These are phyloP conservation scores for Arabidopsis suecica DNA, from an alignment of 345 rosid species.

Conservation along the genomic window DNA sequence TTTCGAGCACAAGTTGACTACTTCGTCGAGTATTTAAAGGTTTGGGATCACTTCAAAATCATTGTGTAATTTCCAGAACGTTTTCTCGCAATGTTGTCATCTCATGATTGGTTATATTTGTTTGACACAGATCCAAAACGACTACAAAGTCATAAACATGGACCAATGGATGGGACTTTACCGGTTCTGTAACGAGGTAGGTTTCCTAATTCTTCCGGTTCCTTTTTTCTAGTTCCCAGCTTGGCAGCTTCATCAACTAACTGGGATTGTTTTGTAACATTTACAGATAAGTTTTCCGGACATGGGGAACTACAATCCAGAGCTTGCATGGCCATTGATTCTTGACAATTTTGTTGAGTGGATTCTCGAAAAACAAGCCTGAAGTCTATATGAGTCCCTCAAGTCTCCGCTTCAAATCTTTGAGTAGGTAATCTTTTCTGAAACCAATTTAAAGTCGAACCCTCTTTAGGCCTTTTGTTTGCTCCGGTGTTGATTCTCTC, in stretches of 20 bases:
- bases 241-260: slow-evolving; percentile 12
- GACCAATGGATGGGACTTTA: slow-evolving; percentile 94
- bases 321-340: slow-evolving; percentile 97
- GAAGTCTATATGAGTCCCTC: slow-evolving; percentile 41
- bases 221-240: neutral
- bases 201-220: slow-evolving; percentile 29
- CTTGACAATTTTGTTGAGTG: slow-evolving; percentile 99
- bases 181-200: slow-evolving; percentile 94
- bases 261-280: slow-evolving; percentile 23
- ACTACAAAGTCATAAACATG: slow-evolving; percentile 92
- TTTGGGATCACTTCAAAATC: neutral
- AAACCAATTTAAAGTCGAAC: neutral
- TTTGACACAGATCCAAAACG: slow-evolving; percentile 70
- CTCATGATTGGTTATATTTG: neutral
- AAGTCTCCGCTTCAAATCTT: slow-evolving; percentile 54
- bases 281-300: slow-evolving; percentile 94
- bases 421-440: slow-evolving; percentile 40
- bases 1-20: slow-evolving; percentile 77
- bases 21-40: slow-evolving; percentile 58
- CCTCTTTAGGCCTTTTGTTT: neutral
- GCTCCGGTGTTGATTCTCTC: neutral
- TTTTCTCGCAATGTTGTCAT: neutral
- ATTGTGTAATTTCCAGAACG: neutral
- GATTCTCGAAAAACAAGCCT: slow-evolving; percentile 79
- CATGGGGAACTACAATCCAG: slow-evolving; percentile 72